Evolutionary conservation across 2,329 filamentous ascomycete genomes (phyloP).

Genomic region (Coniochaeta ligniaria): DNA sequence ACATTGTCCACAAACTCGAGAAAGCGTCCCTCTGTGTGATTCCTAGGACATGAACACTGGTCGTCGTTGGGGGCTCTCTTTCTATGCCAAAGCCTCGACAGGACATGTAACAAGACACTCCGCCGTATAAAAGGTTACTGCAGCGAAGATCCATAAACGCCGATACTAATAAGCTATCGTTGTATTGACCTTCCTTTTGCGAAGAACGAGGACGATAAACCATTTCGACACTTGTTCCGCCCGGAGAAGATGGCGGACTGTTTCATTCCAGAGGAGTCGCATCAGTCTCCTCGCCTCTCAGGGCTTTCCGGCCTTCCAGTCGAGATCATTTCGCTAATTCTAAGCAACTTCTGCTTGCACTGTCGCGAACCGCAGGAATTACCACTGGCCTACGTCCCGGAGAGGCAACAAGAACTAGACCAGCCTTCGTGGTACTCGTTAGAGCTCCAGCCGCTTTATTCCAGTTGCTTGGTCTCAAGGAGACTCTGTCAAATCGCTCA

Average conservation of each 20-base stretch:
- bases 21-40: too few relatives aligned
- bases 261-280: neutral
- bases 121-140: too few relatives aligned
- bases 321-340: conserved; percentile 7
- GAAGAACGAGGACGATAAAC: too few relatives aligned
- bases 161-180: too few relatives aligned
- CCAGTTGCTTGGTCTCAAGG: conserved; percentile 10
- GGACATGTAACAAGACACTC: too few relatives aligned
- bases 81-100: too few relatives aligned
- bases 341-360: conserved; percentile 10
- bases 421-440: conserved; percentile 13
- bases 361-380: conserved; percentile 4
- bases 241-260: neutral
- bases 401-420: neutral
- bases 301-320: conserved; percentile 4
- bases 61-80: too few relatives aligned
- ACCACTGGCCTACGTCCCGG: conserved; percentile 1
- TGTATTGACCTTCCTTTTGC: too few relatives aligned
- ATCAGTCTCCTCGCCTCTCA: neutral
- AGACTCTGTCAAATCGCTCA: conserved; percentile 6
- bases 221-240: neutral
- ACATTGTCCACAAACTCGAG: too few relatives aligned
- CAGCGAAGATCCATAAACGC: too few relatives aligned
- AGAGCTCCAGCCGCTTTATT: neutral
- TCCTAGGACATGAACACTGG: too few relatives aligned